These are phyloP conservation scores for Claviceps humidiphila DNA, from an alignment of 2,329 filamentous ascomycete species.

Conservation along the genomic window DNA sequence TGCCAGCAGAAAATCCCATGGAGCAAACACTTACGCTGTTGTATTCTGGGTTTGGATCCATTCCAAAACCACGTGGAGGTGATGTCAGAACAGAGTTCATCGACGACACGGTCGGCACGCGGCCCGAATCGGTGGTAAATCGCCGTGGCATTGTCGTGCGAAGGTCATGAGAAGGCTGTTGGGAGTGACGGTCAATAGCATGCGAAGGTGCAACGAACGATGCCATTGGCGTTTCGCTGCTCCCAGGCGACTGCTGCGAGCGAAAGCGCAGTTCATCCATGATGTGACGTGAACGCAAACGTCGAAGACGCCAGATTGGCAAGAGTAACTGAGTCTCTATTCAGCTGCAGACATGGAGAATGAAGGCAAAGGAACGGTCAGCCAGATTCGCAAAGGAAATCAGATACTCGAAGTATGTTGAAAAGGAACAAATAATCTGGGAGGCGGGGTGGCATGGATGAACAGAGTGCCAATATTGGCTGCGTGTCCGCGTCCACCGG, in stretches of 20 bases:
- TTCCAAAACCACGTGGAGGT: conserved; percentile 34
- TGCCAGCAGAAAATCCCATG: background rate
- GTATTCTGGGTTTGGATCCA: conserved; percentile 31
- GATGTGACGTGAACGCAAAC: conserved; percentile 20
- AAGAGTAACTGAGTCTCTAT: conserved; percentile 16
- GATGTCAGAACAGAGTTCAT: conserved; percentile 30
- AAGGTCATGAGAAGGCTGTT: conserved; percentile 45
- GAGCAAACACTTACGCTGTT: conserved; percentile 21
- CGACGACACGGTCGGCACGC: conserved; percentile 62
- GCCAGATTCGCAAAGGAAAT: conserved; percentile 11
- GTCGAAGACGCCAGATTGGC: conserved; percentile 27
- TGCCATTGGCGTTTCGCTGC: conserved; percentile 56
- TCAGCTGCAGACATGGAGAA: conserved; percentile 24
- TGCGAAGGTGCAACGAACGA: conserved; percentile 62
- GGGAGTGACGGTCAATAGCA: conserved; percentile 50
- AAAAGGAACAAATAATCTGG: conserved; percentile 15
- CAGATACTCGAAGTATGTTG: conserved; percentile 13
- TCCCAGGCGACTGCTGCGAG: conserved; percentile 62
- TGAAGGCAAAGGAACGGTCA: conserved; percentile 18
- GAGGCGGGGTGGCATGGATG: conserved; percentile 15
- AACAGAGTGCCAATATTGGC: conserved; percentile 10
- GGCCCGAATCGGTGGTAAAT: conserved; percentile 84
- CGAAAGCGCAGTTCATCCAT: conserved; percentile 75
- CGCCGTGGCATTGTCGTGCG: conserved; percentile 72
- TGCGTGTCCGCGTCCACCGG: background rate